Base-by-base conservation (phyloP, 306 rosid genomes). In the Sechiopsis laciniata region DNA sequence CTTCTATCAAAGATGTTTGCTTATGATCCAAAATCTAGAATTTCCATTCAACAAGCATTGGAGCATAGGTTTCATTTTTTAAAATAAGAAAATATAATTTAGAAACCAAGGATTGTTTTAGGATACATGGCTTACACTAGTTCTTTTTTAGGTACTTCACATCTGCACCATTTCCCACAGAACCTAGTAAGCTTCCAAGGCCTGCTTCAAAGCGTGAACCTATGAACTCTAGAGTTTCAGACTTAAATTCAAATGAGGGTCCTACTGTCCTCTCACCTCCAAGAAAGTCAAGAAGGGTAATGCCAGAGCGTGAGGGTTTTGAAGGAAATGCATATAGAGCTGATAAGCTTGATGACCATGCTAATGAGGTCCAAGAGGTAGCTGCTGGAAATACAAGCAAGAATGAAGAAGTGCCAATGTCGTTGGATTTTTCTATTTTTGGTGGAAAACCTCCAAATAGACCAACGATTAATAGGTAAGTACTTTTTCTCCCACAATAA, bases 261-360 rank as follows among this genome's bases (percentile, higher is more conserved):
- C 99, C 99, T 6, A 91, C 84, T 64, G 97, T 91, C 42, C 81
- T 91, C 72, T 94, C 97, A 65, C 96, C 99, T 84, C 92, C 99
- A 21, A 87, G 99, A 71, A 94, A 94, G 85, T 87, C 91, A 22
- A 82, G 97, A 86, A 88, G 97, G 85, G 95, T 94, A 82, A 90
- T 89, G 92, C 91, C 97, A 75, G 89, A 85, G 45, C 96, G 82
- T 73, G 96, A 83, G 73, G 89, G 87, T 53, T 81, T 84, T 81
- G 97, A 86, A 77, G 91, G 90, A 68, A 85, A 83, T 79, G 79
- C 87, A 35, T 55, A 79, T 77, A 88, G 61, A 73, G 79, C 75
- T 69, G 92, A 82, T 79, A 90, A 78, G 79, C 21, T 48, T 66
- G 89, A 83, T 61, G 89, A 88, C 73, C 84, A 65, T 81, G 81